Conservation (phyloP, 768 basidiomycete genomes). For the Macrolepiota dolichaula region DNA sequence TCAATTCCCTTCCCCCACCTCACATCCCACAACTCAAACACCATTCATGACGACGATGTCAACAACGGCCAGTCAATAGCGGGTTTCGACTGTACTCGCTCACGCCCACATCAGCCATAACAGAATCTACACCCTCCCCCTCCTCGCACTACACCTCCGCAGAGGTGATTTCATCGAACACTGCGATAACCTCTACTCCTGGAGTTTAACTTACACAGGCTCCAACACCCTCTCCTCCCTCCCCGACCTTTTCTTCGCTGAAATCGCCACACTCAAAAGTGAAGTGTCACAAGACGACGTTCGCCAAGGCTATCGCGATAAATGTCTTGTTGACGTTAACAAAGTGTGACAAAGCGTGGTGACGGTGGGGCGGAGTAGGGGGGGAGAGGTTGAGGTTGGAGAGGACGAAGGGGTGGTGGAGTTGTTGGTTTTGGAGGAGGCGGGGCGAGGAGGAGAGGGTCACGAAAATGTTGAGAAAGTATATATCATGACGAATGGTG, state of each 20-base stretch:
- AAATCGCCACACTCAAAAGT: background rate
- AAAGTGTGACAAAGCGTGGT: slow-evolving; percentile 44
- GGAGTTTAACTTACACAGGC: slow-evolving; percentile 40
- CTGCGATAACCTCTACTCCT: slow-evolving; percentile 40
- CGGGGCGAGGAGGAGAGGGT: background rate
- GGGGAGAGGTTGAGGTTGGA: slow-evolving; percentile 15
- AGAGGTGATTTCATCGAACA: slow-evolving; percentile 53
- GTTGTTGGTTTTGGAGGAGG: background rate
- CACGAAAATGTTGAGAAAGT: slow-evolving; percentile 34
- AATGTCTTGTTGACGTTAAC: slow-evolving; percentile 50
- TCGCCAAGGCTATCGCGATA: slow-evolving; percentile 32
- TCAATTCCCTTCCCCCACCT: slow-evolving; percentile 14
- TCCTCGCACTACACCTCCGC: slow-evolving; percentile 56
- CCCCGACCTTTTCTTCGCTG: slow-evolving; percentile 38
- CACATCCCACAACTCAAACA: slow-evolving; percentile 4
- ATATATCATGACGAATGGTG: slow-evolving; percentile 67
- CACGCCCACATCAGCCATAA: background rate
- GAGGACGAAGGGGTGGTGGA: background rate
- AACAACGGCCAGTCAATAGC: background rate
- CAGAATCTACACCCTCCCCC: slow-evolving; percentile 26
- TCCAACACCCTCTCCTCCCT: slow-evolving; percentile 53
- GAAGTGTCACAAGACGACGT: slow-evolving; percentile 22
- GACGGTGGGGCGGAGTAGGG: slow-evolving; percentile 25
- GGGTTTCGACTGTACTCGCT: background rate
- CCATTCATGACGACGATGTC: background rate